phyloP scores from a whole-genome alignment of 23 red algal species.

The Gracilaria gracilis region DNA sequence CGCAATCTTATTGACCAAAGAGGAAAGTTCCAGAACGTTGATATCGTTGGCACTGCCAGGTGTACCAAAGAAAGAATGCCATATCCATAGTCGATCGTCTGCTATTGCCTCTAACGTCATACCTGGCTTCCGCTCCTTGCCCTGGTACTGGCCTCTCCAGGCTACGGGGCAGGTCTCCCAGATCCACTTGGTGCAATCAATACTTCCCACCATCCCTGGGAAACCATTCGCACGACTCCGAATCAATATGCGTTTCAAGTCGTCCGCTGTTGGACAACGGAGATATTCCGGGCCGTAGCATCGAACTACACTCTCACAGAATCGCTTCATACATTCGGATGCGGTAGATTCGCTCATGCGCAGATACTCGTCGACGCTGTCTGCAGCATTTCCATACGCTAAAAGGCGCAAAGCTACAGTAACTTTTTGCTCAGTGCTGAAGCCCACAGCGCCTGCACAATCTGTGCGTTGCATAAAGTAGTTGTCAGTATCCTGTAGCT shows the following conservation, averaged over 20 bases:
- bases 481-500: not conserved
- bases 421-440: slow-evolving; percentile 1
- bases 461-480: not conserved
- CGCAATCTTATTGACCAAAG: not conserved
- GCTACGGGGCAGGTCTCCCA: slow-evolving; percentile 13
- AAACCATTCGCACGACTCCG: not conserved
- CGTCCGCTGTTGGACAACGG: slow-evolving; percentile 2
- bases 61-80: slow-evolving; percentile 9
- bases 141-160: slow-evolving; percentile 11
- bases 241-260: not conserved
- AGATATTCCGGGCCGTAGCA: not conserved
- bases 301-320: not conserved
- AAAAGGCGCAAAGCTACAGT: not conserved
- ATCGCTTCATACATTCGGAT: not conserved
- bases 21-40: slow-evolving; percentile 7
- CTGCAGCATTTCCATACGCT: not conserved
- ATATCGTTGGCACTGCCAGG: slow-evolving; percentile 18
- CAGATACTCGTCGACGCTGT: slow-evolving; percentile 28
- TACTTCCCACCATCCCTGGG: slow-evolving; percentile 20
- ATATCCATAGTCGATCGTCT: slow-evolving; percentile 23
- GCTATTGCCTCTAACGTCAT: slow-evolving; percentile 12
- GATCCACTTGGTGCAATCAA: slow-evolving; percentile 20
- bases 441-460: not conserved
- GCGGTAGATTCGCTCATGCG: slow-evolving; percentile 8
- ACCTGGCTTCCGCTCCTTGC: not conserved